Base-by-base conservation (phyloP, 257 asterid genomes). In the Cinchona pubescens region DNA sequence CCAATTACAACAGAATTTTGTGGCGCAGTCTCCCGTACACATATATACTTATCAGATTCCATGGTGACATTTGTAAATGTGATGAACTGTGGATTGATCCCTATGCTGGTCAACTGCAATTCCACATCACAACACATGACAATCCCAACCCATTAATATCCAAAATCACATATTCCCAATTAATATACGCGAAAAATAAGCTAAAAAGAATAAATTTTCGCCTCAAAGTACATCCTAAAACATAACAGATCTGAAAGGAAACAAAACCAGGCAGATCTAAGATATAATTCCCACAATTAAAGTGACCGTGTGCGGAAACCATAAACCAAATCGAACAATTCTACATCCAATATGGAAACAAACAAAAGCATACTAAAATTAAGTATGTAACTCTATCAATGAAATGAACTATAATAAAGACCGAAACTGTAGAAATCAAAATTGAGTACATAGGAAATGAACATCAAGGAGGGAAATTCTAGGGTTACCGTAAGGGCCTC, bases 31-130 rank as follows among this genome's bases (percentile, higher is more conserved):
- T 95, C 99, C 13, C 99, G 95, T 18, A 95, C 97, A 49, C 99
- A 95, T 65, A 95, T 95, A 85, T 87, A 95, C 86, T 91, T 95
- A 45, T 95, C 98, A 40, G 99, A 95, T 86, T 95, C 99, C 99
- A 92, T 95, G 3, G 99, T 95, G 77, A 95, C 99, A 61, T 95
- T 88, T 23, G 99, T 92, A 75, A 95, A 92, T 19, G 99, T 92
- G 72, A 95, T 91, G 83, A 95, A 92, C 84, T 92, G 99, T 3
- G 87, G 88, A 82, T 87, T 92, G 94, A 95, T 91, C 88, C 98
- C 98, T 83, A 92, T 75, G 88, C 97, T 91, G 67, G 93, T 83
- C 92, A 92, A 79, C 99, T 92, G 92, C 92, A 82, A 84, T 67
- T 84, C 81, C 82, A 80, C 73, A 83, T 58, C 77, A 85, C n/a